Evolutionary conservation across 2,329 filamentous ascomycete genomes (phyloP).

Genomic region (Paecilomyces variotii): DNA sequence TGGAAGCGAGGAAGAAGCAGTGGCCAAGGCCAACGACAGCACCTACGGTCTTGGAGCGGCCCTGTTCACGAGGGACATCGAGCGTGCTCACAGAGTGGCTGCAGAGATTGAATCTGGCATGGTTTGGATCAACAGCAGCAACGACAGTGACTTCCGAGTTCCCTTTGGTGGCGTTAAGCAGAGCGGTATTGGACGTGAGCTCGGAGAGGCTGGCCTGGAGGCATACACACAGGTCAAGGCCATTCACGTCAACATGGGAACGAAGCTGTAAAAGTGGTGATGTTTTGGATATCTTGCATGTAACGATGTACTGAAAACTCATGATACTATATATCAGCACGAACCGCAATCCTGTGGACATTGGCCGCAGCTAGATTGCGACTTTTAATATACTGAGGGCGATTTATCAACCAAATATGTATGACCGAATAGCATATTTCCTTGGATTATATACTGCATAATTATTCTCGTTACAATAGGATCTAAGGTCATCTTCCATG

Average conservation of each 20-base stretch:
- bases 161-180: slow-evolving; percentile 40
- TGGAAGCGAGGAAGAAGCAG: slow-evolving; percentile 30
- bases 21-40: slow-evolving; percentile 32
- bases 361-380: not conserved
- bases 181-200: slow-evolving; percentile 44
- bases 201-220: slow-evolving; percentile 34
- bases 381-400: not conserved
- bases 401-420: not conserved
- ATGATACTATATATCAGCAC: not conserved
- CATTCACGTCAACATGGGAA: slow-evolving; percentile 35
- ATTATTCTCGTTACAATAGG: not conserved
- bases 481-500: not conserved
- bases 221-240: slow-evolving; percentile 34
- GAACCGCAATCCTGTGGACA: not conserved
- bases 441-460: not conserved
- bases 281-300: not conserved
- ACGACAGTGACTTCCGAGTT: slow-evolving; percentile 33
- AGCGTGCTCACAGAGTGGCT: slow-evolving; percentile 34
- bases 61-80: slow-evolving; percentile 36
- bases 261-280: slow-evolving; percentile 14
- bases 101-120: slow-evolving; percentile 38
- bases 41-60: slow-evolving; percentile 36
- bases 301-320: not conserved
- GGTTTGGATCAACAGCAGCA: slow-evolving; percentile 40
- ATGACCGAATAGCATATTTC: not conserved